These are phyloP conservation scores for Hypoxylon sp. DNA, from an alignment of 2,329 filamentous ascomycete species.

Conservation along the genomic window DNA sequence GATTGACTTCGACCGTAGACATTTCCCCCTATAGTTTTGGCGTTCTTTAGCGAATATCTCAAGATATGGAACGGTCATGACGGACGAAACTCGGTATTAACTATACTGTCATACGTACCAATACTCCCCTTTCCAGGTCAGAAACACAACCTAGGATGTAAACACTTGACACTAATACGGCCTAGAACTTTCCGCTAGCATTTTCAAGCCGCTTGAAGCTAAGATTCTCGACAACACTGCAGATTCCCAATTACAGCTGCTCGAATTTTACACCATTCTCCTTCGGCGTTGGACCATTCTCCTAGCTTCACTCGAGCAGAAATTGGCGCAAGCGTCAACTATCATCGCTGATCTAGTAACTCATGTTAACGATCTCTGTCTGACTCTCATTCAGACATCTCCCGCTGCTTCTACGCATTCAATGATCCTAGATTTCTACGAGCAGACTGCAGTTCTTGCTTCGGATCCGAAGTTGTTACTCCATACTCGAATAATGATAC, in stretches of 20 bases:
- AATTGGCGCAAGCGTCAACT: slow-evolving; percentile 57
- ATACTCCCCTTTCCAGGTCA: slow-evolving; percentile 71
- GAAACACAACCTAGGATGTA: slow-evolving; percentile 20
- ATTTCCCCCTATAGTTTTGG: slow-evolving; percentile 65
- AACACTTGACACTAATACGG: slow-evolving; percentile 45
- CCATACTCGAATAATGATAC: slow-evolving; percentile 76
- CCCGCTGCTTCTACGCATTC: slow-evolving; percentile 63
- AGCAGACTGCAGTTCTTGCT: slow-evolving; percentile 71
- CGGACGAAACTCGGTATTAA: slow-evolving; percentile 68
- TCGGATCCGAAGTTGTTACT: slow-evolving; percentile 65
- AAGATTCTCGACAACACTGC: slow-evolving; percentile 65
- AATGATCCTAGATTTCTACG: slow-evolving; percentile 79
- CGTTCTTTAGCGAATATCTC: slow-evolving; percentile 69
- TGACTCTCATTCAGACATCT: slow-evolving; percentile 72
- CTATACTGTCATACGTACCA: slow-evolving; percentile 70
- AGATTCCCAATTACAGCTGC: slow-evolving; percentile 70
- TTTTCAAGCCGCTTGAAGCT: slow-evolving; percentile 68
- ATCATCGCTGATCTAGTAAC: slow-evolving; percentile 61
- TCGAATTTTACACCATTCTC: slow-evolving; percentile 77
- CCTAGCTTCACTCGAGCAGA: slow-evolving; percentile 59
- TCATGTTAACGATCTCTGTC: slow-evolving; percentile 69
- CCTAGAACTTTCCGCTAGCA: slow-evolving; percentile 65
- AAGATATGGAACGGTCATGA: slow-evolving; percentile 73
- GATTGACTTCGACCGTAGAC: slow-evolving; percentile 54
- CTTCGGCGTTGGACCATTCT: slow-evolving; percentile 71